Conservation (phyloP, 495 filamentous ascomycete species). For the Pseudoneurospora amorphoporcata region DNA sequence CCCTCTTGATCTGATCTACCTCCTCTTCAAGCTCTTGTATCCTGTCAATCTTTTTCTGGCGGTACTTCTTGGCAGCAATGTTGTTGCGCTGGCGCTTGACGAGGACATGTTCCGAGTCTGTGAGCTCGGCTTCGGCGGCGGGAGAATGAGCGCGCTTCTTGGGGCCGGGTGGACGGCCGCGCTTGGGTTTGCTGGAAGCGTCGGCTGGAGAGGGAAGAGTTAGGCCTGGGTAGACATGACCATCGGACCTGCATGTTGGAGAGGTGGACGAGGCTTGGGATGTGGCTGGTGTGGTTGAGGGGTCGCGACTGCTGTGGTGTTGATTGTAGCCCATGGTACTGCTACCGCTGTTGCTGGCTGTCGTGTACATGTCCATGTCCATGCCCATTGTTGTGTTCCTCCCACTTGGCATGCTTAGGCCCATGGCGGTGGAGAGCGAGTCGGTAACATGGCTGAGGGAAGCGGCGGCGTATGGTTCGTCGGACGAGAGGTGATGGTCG, state of each 20-base stretch:
- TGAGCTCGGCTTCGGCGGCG: neutral
- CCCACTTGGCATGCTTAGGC: neutral
- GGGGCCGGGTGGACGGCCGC: constrained; percentile 3
- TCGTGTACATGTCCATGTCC: neutral
- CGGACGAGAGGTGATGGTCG: neutral
- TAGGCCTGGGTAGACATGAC: neutral
- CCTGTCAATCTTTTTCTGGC: constrained; percentile 58
- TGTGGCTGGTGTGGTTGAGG: neutral
- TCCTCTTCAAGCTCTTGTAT: constrained; percentile 52
- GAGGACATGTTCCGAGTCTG: constrained; percentile 11
- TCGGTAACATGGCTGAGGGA: neutral
- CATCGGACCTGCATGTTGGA: neutral
- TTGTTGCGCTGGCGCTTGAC: constrained; percentile 58
- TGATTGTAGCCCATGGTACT: neutral
- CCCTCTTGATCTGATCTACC: constrained; percentile 46
- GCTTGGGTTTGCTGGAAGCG: neutral
- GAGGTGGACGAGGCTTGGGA: neutral
- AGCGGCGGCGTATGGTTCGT: neutral
- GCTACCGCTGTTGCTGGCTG: neutral
- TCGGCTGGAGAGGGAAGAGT: neutral
- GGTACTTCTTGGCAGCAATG: constrained; percentile 59
- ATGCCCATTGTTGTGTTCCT: neutral
- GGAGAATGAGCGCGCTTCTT: neutral
- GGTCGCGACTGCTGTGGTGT: neutral
- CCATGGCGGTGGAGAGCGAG: neutral